Base-by-base conservation (phyloP, 1,139 yeast species). In the Pichia sorboxylosa region DNA sequence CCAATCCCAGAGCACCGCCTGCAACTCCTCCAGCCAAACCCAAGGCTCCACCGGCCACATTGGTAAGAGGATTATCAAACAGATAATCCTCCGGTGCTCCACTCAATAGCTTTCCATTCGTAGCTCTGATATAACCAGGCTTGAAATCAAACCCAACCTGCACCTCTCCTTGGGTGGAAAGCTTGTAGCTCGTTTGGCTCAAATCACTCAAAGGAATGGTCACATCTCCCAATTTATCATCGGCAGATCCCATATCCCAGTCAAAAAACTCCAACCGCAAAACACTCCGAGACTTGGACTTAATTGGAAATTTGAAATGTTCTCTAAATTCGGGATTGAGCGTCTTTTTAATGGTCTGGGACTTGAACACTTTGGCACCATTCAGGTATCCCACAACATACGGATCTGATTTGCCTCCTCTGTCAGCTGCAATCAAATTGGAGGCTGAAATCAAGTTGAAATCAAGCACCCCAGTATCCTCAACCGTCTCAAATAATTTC, bases 331-430 rank as follows among this genome's bases (percentile, higher is more conserved):
- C 60, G 20, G 92, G 92, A 35, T 69, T 62, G 44, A 80, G 59
- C 0, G 81, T 74, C 54, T 73, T 78, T 54, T 77, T 74, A 45
- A 73, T 63, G 42, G 64, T 66, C 36, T 72, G 70, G 2, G 85
- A 71, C 47, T 67, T 73, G 58, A 54, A 70, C 5, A 73, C 54
- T 44, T 67, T 64, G 24, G 61, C 49, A 8, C 73, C 79, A 48
- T 78, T 76, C 24, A 76, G 51, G 30, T 54, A 59, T 18, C 79
- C 53, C 13, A 56, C 55, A 31, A 66, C 66, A 47, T 63, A 69
- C 37, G 92, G 90, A 59, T 80, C 92, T 4, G 87, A 74, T 45
- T 74, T 75, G 37, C 90, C 90, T 47, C 76, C 77, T 37, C 70
- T 58, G 50, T 80, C 92, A 30, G 70, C 78, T 13, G 84, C 55